Conservation (phyloP, 345 rosid genomes). For the Moringa oleifera region DNA sequence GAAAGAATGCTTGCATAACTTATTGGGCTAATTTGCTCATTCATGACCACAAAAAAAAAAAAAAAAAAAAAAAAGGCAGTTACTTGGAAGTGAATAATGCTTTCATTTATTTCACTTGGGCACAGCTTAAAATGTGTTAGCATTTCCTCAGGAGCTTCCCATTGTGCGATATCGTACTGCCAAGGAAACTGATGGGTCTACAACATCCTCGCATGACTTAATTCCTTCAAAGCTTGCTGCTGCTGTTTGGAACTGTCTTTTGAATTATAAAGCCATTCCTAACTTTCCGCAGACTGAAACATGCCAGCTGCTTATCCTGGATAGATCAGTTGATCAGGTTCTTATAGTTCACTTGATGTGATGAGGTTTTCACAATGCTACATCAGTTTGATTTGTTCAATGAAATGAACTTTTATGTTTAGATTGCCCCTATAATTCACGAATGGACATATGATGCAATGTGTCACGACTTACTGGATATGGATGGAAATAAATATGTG, state of each 20-base stretch:
- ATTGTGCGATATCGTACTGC: slow-evolving; percentile 63
- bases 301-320: slow-evolving; percentile 81
- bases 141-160: slow-evolving; percentile 64
- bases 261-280: slow-evolving; percentile 71
- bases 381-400: slow-evolving; percentile 9
- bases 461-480: slow-evolving; percentile 92
- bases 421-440: slow-evolving; percentile 95
- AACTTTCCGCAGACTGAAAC: slow-evolving; percentile 84
- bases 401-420: slow-evolving; percentile 18
- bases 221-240: slow-evolving; percentile 74
- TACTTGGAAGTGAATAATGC: no score
- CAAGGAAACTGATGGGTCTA: slow-evolving; percentile 35
- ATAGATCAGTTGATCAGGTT: slow-evolving; percentile 95
- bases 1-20: background rate
- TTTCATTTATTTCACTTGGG: background rate
- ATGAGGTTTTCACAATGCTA: background rate
- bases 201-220: slow-evolving; percentile 39
- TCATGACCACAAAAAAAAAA: no score
- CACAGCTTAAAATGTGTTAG: background rate
- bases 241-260: slow-evolving; percentile 52
- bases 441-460: slow-evolving; percentile 99
- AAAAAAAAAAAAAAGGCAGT: no score
- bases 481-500: slow-evolving; percentile 80
- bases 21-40: background rate
- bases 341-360: slow-evolving; percentile 15